Evolutionary conservation across 495 filamentous ascomycete species (phyloP), one percentile per base, ranked within the genome.

Genomic region (Neurospora sp.): DNA sequence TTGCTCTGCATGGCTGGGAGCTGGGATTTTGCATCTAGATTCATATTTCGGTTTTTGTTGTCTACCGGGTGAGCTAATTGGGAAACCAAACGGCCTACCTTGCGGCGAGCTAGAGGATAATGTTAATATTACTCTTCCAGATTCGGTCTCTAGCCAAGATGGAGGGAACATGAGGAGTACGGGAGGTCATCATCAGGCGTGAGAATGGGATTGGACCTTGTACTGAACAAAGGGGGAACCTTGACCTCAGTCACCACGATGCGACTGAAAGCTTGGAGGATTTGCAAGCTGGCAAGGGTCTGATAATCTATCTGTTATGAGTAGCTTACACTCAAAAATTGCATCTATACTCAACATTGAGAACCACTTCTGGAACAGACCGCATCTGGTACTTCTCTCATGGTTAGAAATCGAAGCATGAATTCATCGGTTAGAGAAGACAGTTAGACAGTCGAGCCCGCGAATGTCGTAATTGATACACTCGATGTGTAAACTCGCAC

Each of bases 1-100:
- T 85, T 84, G 84, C 84, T 83, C 85, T 84, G 84, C 84, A 86
- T 84, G 83, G 84, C 83, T 85, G 80, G 83, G 83, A 84, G 85
- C 82, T 77, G 84, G 83, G 80, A 82, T 82, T 85, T 85, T 81
- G 83, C 84, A 84, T 85, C 81, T 86, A 86, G 84, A 86, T 82
- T 79, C 79, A 83, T 79, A 80, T 76, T 75, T 81, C 72, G 70
- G 74, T 23, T 75, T 76, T 73, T 76, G 72, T 74, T 74, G 39
- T 44, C 18, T 72, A 18, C 27, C 54, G 14, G 27, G 14, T 37
- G 54, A 35, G 54, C 27, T 66, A 35, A 37, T 12, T 66, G 54
- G 14, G 54, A 66, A 66, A 35, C 54, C 14, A 37, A 31, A 35
- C 27, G 54, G 27, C 54, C 14, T 66, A 66, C 54, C 27, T 66